Conservation (phyloP, 75 land plant species). For the Isoetes taiwanensis region DNA sequence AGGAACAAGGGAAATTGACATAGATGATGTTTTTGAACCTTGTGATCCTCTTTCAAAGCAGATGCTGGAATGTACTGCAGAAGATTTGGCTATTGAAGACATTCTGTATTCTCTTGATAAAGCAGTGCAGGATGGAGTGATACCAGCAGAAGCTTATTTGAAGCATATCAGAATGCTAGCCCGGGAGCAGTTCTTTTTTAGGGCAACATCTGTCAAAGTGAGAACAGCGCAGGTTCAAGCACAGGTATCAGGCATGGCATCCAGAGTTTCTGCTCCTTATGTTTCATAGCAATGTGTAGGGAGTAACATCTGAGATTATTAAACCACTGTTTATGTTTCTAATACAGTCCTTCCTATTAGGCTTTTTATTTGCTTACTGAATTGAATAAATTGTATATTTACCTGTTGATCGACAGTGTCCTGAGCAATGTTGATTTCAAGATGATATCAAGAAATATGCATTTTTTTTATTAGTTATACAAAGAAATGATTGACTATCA, state of each 20-base stretch:
- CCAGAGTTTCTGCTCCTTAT: constrained; percentile 32
- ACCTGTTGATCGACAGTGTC: too few species aligned
- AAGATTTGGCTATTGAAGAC: constrained; percentile 82
- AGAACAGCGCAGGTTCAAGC: constrained; percentile 61
- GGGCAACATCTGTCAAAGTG: constrained; percentile 59
- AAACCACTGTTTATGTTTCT: too few species aligned
- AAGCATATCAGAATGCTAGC: constrained; percentile 47
- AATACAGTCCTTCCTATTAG: too few species aligned
- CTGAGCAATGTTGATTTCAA: too few species aligned
- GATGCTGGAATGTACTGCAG: constrained; percentile 41
- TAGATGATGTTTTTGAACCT: constrained; percentile 60
- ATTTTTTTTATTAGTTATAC: too few species aligned
- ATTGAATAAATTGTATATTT: too few species aligned
- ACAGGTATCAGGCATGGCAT: constrained; percentile 68
- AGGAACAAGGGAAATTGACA: constrained; percentile 23
- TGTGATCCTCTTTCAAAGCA: constrained; percentile 69
- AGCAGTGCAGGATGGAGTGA: constrained; percentile 34
- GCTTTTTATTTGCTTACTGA: too few species aligned
- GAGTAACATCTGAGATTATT: too few species aligned
- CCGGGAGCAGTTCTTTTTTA: constrained; percentile 52
- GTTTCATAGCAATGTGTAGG: constrained; percentile 15
- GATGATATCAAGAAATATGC: too few species aligned
- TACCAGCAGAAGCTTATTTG: constrained; percentile 36
- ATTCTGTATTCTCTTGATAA: constrained; percentile 60
- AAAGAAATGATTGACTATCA: too few species aligned